These are phyloP conservation scores for Alternaria angustiovoidea DNA, from an alignment of 2,329 filamentous ascomycete genomes.

Conservation along the genomic window DNA sequence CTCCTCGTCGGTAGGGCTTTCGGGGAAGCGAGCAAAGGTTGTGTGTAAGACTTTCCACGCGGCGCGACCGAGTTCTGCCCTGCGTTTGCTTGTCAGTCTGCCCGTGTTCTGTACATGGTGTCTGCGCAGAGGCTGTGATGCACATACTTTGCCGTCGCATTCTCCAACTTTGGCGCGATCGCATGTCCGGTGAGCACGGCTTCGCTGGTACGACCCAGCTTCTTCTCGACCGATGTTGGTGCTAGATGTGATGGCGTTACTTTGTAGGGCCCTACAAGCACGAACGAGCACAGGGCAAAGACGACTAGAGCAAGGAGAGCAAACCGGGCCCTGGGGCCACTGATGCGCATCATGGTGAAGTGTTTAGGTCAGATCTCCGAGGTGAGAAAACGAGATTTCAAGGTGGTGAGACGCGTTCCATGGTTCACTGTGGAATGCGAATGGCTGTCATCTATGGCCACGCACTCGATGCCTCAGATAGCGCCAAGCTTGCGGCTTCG, in stretches of 20 bases:
- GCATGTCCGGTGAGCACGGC: conserved; percentile 68
- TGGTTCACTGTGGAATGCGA: conserved; percentile 4
- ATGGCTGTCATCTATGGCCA: conserved; percentile 6
- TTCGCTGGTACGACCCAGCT: conserved; percentile 31
- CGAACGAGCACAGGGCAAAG: conserved; percentile 63
- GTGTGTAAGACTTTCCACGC: conserved; percentile 74
- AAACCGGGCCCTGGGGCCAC: conserved; percentile 47
- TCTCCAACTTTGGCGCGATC: conserved; percentile 82
- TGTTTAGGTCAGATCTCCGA: background rate
- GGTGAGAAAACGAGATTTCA: background rate
- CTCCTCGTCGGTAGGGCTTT: conserved; percentile 68
- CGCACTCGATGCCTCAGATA: conserved; percentile 21
- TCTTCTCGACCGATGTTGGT: conserved; percentile 24
- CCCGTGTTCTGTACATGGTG: conserved; percentile 13
- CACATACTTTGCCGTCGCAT: conserved; percentile 74
- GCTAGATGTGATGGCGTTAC: conserved; percentile 43
- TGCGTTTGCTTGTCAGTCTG: conserved; percentile 41
- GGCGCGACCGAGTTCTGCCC: conserved; percentile 69
- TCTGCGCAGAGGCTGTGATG: conserved; percentile 13
- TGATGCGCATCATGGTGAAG: conserved; percentile 38
- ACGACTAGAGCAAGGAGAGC: conserved; percentile 60
- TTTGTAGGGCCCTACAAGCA: conserved; percentile 68
- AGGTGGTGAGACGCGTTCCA: background rate
- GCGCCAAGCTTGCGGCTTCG: conserved; percentile 20
- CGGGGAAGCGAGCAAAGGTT: conserved; percentile 71